Evolutionary conservation across 2,329 filamentous ascomycete species (phyloP), one percentile per base, ranked within the genome.

Genomic region (Pseudogymnoascus sp.): DNA sequence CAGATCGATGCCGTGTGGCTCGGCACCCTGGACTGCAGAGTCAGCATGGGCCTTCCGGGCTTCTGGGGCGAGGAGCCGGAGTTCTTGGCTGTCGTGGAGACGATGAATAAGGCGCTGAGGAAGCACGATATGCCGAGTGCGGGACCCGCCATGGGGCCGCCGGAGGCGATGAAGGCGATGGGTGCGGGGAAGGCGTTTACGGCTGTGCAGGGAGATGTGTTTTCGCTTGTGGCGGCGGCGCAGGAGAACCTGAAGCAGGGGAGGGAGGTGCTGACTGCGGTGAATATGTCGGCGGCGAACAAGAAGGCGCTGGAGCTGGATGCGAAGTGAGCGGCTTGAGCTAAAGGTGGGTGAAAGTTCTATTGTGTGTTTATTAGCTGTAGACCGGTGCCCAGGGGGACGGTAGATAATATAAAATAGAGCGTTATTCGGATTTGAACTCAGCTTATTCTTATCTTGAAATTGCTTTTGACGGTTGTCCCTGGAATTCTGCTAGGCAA

Each of bases 1-100:
- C 36, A 69, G 39, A 77, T 80, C 30, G 78, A 80, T 65, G 67
- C 74, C 16, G 76, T 79, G 14, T 80, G 78, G 77, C 72, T 80
- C 1, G 78, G 78, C 57, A 67, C 67, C 4, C 71, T 80, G 16
- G 78, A 80, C 69, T 68, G 67, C 28, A 71, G 78, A 33, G 65
- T 79, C 60, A 75, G 70, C 67, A 80, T 80, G 78, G 74, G 74
- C 60, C 64, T 79, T 18, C 67, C 70, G 2, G 70, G 64, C 36
- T 72, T 72, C 65, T 54, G 68, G 62, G 72, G 72, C 20, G 62
- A 64, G 2, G 78, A 80, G 67, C 72, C 72, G 12, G 77, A 78
- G 62, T 79, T 76, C 76, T 39, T 71, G 9, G 74, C 70, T 4
- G 74, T 74, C 0, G 68, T 73, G 0, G 71, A 71, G 4, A 68